Percentiles rank a stretch among this genome's conserved stretches.
phyloP scores from a whole-genome alignment of 768 basidiomycete genomes.

The Termitomyces eurrhizus region DNA sequence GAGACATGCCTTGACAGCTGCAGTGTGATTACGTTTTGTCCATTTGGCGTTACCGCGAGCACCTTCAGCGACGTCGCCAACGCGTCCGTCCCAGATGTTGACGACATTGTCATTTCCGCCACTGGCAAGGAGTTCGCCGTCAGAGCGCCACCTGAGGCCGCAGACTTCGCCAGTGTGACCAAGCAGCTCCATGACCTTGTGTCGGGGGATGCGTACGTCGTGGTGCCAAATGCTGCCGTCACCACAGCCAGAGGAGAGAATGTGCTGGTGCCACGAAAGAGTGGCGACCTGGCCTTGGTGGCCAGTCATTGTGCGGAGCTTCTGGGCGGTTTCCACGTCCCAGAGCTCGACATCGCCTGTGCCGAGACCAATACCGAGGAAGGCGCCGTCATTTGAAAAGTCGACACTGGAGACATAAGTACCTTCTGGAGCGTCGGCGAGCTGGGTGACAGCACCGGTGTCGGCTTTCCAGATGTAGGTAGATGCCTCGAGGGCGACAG shows the following conservation, averaged over 20 bases:
- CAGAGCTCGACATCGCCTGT: conserved; percentile 91
- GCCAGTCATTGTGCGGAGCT: conserved; percentile 87
- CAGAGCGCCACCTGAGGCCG: conserved; percentile 83
- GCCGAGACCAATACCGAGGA: conserved; percentile 77
- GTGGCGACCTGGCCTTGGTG: conserved; percentile 82
- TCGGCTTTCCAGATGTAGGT: conserved; percentile 96
- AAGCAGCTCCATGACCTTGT: conserved; percentile 86
- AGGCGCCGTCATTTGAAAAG: conserved; percentile 77
- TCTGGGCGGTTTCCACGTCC: conserved; percentile 78
- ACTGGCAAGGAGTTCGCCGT: conserved; percentile 88
- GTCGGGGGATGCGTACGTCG: conserved; percentile 83
- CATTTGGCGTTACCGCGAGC: conserved; percentile 70
- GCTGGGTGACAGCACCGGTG: conserved; percentile 74
- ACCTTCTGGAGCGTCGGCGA: conserved; percentile 73
- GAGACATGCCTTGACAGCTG: conserved; percentile 69
- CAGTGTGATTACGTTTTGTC: conserved; percentile 89
- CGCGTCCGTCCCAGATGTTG: conserved; percentile 92
- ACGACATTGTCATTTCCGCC: conserved; percentile 98
- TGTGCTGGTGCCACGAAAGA: conserved; percentile 83
- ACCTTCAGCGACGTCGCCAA: conserved; percentile 51
- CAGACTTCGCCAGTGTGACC: conserved; percentile 95
- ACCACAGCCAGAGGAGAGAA: conserved; percentile 83
- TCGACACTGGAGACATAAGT: conserved; percentile 74
- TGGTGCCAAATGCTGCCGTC: conserved; percentile 97
- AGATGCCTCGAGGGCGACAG: conserved; percentile 81